A percentile compares a stretch with the other conserved stretches of the same genome.
phyloP scores from a whole-genome alignment of 2,329 filamentous ascomycete species.

The Clarireedia paspali region DNA sequence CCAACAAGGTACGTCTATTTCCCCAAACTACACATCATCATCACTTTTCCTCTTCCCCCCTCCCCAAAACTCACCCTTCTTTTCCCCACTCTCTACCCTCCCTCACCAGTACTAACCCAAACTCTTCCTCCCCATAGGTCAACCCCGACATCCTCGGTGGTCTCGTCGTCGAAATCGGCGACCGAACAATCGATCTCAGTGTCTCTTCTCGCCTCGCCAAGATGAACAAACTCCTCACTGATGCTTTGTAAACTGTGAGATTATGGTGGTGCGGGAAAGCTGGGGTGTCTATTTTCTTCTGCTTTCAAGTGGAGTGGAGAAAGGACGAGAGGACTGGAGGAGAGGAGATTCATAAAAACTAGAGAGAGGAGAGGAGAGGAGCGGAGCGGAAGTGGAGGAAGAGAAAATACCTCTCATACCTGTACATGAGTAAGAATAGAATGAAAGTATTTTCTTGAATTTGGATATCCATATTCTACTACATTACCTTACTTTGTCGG shows the following conservation, averaged over 20 bases:
- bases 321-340: not conserved
- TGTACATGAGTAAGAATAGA: constrained; percentile 15
- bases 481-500: no score
- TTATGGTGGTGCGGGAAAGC: not conserved
- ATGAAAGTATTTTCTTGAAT: not conserved
- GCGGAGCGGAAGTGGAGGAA: not conserved
- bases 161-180: constrained; percentile 90
- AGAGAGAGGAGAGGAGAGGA: not conserved
- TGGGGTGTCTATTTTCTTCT: not conserved
- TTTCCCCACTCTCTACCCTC: not conserved
- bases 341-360: no score
- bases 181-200: constrained; percentile 96
- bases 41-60: not conserved
- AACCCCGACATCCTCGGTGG: constrained; percentile 93
- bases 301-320: not conserved
- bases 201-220: constrained; percentile 91
- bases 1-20: constrained; percentile 60
- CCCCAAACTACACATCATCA: not conserved
- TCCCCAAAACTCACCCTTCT: not conserved
- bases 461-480: no score
- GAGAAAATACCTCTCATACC: constrained; percentile 4
- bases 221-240: constrained; percentile 98
- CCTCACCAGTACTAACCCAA: not conserved
- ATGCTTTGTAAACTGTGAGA: constrained; percentile 73
- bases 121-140: constrained; percentile 45